Percentiles rank a stretch among this genome's conserved stretches.
Conservation (phyloP, 2,329 filamentous ascomycete species). For the Talaromyces sp. region DNA sequence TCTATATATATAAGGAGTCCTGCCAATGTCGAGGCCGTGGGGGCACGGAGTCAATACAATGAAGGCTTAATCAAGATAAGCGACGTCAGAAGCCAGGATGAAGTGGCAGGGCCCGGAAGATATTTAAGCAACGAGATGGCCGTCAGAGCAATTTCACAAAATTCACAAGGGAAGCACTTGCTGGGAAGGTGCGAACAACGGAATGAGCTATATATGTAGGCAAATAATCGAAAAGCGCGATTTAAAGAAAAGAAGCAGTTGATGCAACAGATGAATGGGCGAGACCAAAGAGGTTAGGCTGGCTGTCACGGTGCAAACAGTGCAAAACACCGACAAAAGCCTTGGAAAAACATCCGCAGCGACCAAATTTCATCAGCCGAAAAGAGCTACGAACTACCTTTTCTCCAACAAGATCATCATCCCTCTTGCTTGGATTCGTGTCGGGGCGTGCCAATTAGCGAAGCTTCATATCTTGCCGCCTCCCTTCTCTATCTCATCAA, state of each 20-base stretch:
- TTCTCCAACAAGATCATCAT: neutral
- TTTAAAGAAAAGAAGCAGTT: neutral
- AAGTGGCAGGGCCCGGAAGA: neutral
- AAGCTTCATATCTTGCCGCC: neutral
- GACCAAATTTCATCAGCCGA: constrained; percentile 18
- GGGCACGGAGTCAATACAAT: constrained; percentile 4
- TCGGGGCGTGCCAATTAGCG: constrained; percentile 3
- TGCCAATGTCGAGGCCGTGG: neutral
- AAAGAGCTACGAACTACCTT: constrained; percentile 2
- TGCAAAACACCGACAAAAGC: constrained; percentile 12
- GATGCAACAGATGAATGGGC: neutral
- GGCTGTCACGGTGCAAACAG: constrained; percentile 9
- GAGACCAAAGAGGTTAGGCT: neutral
- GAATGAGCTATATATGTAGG: neutral
- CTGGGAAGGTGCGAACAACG: neutral
- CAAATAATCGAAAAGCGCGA: neutral
- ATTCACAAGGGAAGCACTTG: neutral
- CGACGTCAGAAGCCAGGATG: constrained; percentile 7
- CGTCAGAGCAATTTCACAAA: neutral
- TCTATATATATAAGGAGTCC: neutral
- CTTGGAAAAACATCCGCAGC: constrained; percentile 13
- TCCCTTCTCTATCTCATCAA: neutral
- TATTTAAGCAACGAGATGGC: neutral
- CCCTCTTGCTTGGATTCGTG: constrained; percentile 11
- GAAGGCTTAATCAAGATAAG: neutral